Evolutionary conservation across 345 rosid species (phyloP).

Genomic region (Boechera stricta): DNA sequence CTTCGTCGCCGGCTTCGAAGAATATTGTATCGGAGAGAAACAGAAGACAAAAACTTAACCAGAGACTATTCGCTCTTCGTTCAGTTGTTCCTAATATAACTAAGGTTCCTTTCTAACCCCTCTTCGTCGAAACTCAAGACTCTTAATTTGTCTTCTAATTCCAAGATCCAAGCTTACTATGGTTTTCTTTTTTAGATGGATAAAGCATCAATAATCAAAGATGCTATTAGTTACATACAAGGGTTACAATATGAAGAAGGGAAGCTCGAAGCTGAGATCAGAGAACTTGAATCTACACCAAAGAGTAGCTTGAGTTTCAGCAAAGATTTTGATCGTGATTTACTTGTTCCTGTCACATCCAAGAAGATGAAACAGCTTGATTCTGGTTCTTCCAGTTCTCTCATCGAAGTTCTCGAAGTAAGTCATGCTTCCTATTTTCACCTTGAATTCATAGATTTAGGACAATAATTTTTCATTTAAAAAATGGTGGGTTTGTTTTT

Average conservation of each 20-base stretch:
- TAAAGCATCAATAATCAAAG: slow-evolving; percentile 97
- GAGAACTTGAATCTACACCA: slow-evolving; percentile 68
- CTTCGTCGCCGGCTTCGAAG: slow-evolving; percentile 78
- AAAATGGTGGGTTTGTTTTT: not conserved
- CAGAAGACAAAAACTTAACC: slow-evolving; percentile 87
- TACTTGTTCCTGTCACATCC: slow-evolving; percentile 62
- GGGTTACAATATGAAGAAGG: slow-evolving; percentile 81
- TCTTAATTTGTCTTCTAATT: not conserved
- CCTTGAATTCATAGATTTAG: not conserved
- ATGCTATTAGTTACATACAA: slow-evolving; percentile 88
- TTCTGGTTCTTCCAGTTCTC: slow-evolving; percentile 51
- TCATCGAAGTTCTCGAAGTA: slow-evolving; percentile 70
- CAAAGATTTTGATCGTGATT: slow-evolving; percentile 62
- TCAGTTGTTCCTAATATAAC: slow-evolving; percentile 95
- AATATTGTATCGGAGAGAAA: slow-evolving; percentile 92
- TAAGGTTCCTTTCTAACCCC: slow-evolving; percentile 53
- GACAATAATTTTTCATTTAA: not conserved
- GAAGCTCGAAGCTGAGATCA: slow-evolving; percentile 70
- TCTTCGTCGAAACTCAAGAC: no score
- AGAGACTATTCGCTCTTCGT: slow-evolving; percentile 84
- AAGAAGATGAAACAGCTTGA: slow-evolving; percentile 69
- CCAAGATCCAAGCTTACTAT: slow-evolving; percentile 15
- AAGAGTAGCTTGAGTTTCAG: slow-evolving; percentile 48
- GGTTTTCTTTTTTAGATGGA: slow-evolving; percentile 68
- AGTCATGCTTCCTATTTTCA: slow-evolving; percentile 5